Conservation (phyloP, 2,329 filamentous ascomycete genomes). For the Aspergillus ruber region DNA sequence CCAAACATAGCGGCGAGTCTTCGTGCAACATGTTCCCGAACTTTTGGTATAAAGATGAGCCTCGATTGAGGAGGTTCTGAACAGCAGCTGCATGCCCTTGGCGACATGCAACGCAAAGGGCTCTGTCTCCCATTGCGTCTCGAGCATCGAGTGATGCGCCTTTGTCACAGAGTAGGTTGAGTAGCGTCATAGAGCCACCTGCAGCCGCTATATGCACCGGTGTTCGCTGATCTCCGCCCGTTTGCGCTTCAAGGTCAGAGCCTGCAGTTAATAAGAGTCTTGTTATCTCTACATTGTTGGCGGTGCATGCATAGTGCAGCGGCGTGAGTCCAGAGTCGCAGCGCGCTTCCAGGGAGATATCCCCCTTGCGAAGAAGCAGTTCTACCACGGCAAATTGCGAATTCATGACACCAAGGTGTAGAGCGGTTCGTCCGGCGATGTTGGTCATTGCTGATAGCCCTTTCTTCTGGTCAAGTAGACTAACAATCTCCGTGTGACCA, state of each 20-base stretch:
- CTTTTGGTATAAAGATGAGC: slow-evolving; percentile 22
- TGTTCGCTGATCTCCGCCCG: slow-evolving; percentile 18
- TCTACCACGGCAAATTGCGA: slow-evolving; percentile 34
- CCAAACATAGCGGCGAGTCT: slow-evolving; percentile 35
- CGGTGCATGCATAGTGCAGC: slow-evolving; percentile 34
- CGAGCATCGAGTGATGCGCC: slow-evolving; percentile 27
- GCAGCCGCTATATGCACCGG: slow-evolving; percentile 30
- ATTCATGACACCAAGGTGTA: slow-evolving; percentile 32
- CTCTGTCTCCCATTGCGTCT: slow-evolving; percentile 27
- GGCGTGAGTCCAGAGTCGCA: slow-evolving; percentile 25
- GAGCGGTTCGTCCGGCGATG: slow-evolving; percentile 24
- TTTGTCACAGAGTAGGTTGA: slow-evolving; percentile 27
- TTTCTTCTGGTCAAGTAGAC: slow-evolving; percentile 26
- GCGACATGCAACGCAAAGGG: slow-evolving; percentile 27
- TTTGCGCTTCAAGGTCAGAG: slow-evolving; percentile 29
- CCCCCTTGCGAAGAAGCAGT: slow-evolving; percentile 27
- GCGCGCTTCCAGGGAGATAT: slow-evolving; percentile 20
- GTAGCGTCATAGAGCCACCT: slow-evolving; percentile 21
- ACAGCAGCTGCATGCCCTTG: slow-evolving; percentile 29
- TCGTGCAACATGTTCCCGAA: slow-evolving; percentile 21
- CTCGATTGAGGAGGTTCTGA: slow-evolving; percentile 26
- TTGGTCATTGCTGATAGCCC: slow-evolving; percentile 21
- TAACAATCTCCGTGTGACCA: slow-evolving; percentile 31
- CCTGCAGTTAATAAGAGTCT: slow-evolving; percentile 27
- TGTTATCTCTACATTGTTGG: slow-evolving; percentile 23